Evolutionary conservation across 2,329 filamentous ascomycete species (phyloP).

Genomic region (Aspergillus nomiae): DNA sequence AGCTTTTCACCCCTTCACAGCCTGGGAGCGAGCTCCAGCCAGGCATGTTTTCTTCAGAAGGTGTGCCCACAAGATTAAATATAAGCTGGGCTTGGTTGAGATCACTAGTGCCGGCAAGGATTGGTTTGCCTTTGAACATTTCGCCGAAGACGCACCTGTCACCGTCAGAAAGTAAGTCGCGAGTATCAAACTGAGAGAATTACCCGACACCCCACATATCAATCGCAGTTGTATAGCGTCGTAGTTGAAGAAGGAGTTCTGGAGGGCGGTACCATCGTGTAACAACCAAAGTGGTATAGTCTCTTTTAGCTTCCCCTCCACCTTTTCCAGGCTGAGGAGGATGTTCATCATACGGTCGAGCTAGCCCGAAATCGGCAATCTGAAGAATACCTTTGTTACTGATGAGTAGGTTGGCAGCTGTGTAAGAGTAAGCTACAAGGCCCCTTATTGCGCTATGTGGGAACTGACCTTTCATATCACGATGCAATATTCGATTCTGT

Average conservation of each 20-base stretch:
- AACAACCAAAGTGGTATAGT: conserved; percentile 96
- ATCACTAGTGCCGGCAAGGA: conserved; percentile 87
- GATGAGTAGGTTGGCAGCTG: conserved; percentile 90
- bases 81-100: conserved; percentile 88
- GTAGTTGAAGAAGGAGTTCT: conserved; percentile 83
- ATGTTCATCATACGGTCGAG: conserved; percentile 85
- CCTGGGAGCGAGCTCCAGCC: conserved; percentile 83
- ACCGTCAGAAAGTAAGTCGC: conserved; percentile 26
- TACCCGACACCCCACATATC: conserved; percentile 98
- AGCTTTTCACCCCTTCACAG: conserved; percentile 71
- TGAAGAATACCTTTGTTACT: conserved; percentile 91
- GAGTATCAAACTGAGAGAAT: conserved; percentile 33
- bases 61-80: conserved; percentile 87
- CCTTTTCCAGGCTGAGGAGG: conserved; percentile 75
- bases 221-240: conserved; percentile 94
- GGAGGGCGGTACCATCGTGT: conserved; percentile 97
- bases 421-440: conserved; percentile 2
- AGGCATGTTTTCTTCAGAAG: conserved; percentile 89
- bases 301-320: conserved; percentile 79
- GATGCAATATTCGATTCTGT: conserved; percentile 78
- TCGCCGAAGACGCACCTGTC: conserved; percentile 93
- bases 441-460: background rate
- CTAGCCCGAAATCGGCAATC: conserved; percentile 95
- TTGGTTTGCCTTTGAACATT: conserved; percentile 93
- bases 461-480: conserved; percentile 80